These are phyloP conservation scores for Aspergillus sp. DNA, from an alignment of 2,329 filamentous ascomycete genomes.

Conservation along the genomic window DNA sequence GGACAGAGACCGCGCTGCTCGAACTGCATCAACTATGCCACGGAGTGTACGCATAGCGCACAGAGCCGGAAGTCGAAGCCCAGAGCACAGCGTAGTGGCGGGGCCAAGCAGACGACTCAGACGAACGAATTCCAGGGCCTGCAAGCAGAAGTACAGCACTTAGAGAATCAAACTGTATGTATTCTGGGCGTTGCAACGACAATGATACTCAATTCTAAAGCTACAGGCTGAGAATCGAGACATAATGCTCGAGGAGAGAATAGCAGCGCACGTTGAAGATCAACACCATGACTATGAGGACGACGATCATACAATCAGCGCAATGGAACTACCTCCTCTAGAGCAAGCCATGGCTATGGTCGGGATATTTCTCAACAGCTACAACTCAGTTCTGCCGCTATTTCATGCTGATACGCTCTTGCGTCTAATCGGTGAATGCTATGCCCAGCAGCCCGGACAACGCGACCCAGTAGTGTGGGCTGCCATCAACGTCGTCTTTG, in stretches of 20 bases:
- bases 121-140: too few species aligned
- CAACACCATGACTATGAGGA: not conserved
- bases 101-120: too few species aligned
- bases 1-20: not conserved
- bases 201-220: too few species aligned
- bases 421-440: not conserved
- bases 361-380: not conserved
- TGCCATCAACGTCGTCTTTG: slow-evolving; percentile 1
- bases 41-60: not conserved
- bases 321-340: not conserved
- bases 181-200: too few species aligned
- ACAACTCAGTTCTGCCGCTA: not conserved
- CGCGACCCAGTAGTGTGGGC: not conserved
- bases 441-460: not conserved
- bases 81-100: not conserved
- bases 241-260: too few species aligned
- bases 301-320: not conserved
- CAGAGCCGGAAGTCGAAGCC: not conserved
- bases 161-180: too few species aligned
- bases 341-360: not conserved
- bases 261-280: not conserved
- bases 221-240: too few species aligned
- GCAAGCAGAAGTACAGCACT: too few species aligned
- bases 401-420: not conserved
- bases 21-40: not conserved